Evolutionary conservation across 192 early-diverging fungal species (phyloP), one percentile per base, ranked within the genome.

Genomic region (Glomus cerebriforme): DNA sequence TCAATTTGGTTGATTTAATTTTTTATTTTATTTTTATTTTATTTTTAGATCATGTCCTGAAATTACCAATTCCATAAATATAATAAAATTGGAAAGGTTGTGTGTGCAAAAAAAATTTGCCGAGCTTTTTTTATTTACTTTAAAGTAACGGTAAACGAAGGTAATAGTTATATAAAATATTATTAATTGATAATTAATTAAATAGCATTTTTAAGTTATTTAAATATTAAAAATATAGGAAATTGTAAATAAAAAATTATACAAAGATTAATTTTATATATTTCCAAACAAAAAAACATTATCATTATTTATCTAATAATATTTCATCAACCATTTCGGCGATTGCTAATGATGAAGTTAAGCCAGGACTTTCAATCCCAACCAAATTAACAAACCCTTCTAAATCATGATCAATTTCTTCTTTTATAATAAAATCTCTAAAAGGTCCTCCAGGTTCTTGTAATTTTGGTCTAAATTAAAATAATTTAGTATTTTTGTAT

Each of bases 341-440:
- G 59, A 97, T 95, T 1, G 95, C 95, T 59, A 96, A 84, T 2
- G 92, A 92, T 22, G 90, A 87, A 2, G 95, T 97, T 69, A 97
- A 74, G 0, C 95, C 95, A 2, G 95, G 95, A 71, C 93, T 94
- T 75, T 97, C 95, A 35, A 97, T 95, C 37, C 95, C 95, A 2
- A 91, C 75, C 15, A 95, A 83, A 59, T 95, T 94, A 59, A 93
- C 88, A 83, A 94, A 93, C 0, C 91, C 89, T 0, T 83, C 75
- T 35, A 88, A 81, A 0, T 85, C 89, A 35, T 81, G 77, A 0
- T 79, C 79, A 1, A 65, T 62, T 80, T 92, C 91, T 29, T 91
- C 86, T 19, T 89, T 81, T 45, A 97, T 90, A 7, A 91, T 80
- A 86, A 96, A 97, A 77, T 97, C 95, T 65, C 85, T 84, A 77